phyloP scores from a whole-genome alignment of 805 yeast species.

The Jamesozyma gamospora region DNA sequence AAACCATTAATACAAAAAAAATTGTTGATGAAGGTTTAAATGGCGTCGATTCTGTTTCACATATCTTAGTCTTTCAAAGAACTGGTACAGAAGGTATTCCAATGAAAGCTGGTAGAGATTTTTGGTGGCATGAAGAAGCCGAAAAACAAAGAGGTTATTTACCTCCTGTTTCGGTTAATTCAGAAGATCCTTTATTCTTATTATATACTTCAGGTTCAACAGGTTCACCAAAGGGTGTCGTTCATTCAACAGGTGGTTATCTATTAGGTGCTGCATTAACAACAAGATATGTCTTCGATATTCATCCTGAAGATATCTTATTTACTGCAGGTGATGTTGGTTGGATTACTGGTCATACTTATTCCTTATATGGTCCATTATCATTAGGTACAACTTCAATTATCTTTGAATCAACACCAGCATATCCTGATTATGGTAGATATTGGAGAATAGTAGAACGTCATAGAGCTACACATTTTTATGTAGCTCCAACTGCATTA shows the following conservation, averaged over 20 bases:
- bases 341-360: slow-evolving; percentile 98
- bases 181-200: slow-evolving; percentile 93
- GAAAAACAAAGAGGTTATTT: slow-evolving; percentile 71
- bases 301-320: slow-evolving; percentile 75
- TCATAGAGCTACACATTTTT: slow-evolving; percentile 85
- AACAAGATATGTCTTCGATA: slow-evolving; percentile 86
- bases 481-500: slow-evolving; percentile 97
- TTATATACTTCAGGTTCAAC: slow-evolving; percentile 97
- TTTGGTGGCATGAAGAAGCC: slow-evolving; percentile 91
- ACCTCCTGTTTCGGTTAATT: slow-evolving; percentile 77
- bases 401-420: slow-evolving; percentile 95
- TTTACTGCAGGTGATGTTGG: slow-evolving; percentile 99
- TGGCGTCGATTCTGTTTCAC: slow-evolving; percentile 61
- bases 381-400: slow-evolving; percentile 81
- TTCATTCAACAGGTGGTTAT: slow-evolving; percentile 91
- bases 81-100: slow-evolving; percentile 69
- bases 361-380: slow-evolving; percentile 90
- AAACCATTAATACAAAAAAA: slow-evolving; percentile 81
- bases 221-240: slow-evolving; percentile 97
- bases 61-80: slow-evolving; percentile 81
- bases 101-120: slow-evolving; percentile 72
- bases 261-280: slow-evolving; percentile 86
- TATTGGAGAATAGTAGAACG: slow-evolving; percentile 94
- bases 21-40: slow-evolving; percentile 90
- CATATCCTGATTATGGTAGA: slow-evolving; percentile 88